Conservation (phyloP, 257 asterid genomes). For the Voacanga thouarsii region DNA sequence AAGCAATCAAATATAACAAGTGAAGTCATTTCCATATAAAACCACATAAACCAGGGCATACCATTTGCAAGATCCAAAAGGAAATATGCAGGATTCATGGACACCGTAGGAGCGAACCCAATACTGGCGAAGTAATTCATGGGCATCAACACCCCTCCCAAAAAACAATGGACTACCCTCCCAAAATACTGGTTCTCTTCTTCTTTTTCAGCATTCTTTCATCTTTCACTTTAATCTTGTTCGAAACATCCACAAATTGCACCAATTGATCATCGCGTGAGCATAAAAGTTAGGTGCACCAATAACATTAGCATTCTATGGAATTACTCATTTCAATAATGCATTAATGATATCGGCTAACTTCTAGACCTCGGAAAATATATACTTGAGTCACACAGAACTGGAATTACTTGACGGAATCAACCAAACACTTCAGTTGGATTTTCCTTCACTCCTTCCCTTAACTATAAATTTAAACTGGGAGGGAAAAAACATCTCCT, state of each 20-base stretch:
- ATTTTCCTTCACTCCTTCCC: not conserved
- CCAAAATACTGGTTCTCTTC: conserved; percentile 23
- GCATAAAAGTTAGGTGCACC: too few relatives aligned
- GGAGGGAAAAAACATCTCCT: not conserved
- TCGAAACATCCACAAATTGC: conserved; percentile 69
- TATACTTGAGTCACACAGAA: too few relatives aligned
- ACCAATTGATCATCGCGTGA: not conserved
- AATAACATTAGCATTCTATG: too few relatives aligned
- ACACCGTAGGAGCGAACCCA: conserved; percentile 51
- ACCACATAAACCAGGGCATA: conserved; percentile 11
- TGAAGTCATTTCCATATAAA: not conserved
- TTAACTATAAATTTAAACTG: not conserved
- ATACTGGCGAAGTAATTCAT: conserved; percentile 53
- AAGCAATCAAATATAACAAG: too few relatives aligned
- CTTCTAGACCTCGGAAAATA: too few relatives aligned
- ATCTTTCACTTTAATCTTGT: conserved; percentile 35
- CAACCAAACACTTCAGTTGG: too few relatives aligned
- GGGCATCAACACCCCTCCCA: conserved; percentile 48
- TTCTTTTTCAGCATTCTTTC: conserved; percentile 27
- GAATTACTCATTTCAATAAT: not conserved
- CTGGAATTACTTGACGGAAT: too few relatives aligned
- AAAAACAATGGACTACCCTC: conserved; percentile 70
- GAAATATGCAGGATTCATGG: conserved; percentile 91
- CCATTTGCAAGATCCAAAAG: conserved; percentile 80
- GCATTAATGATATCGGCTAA: too few relatives aligned